Percentiles rank a stretch among this genome's conserved stretches.
Conservation (phyloP, 1,139 yeast species). For the Pichia sp. region DNA sequence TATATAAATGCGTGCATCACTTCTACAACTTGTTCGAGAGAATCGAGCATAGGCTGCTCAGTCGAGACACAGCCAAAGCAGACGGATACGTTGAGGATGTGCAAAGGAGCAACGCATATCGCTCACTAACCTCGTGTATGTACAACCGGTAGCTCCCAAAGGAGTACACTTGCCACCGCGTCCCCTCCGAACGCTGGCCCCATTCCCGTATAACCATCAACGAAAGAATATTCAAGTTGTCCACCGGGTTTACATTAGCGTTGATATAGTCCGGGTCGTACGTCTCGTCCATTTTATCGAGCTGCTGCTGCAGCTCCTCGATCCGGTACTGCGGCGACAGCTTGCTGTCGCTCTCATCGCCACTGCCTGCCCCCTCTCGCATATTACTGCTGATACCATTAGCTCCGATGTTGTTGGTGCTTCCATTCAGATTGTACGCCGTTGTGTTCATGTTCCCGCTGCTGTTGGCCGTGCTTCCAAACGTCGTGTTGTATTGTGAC, state of each 20-base stretch:
- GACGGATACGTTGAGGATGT: conserved; percentile 37
- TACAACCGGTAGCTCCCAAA: conserved; percentile 25
- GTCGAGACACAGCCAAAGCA: conserved; percentile 42
- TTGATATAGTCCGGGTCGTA: conserved; percentile 27
- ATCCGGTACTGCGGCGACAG: conserved; percentile 4
- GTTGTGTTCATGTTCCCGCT: background rate
- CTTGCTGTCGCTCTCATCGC: background rate
- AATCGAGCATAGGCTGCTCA: conserved; percentile 35
- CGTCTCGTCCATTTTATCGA: conserved; percentile 19
- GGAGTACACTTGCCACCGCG: conserved; percentile 24
- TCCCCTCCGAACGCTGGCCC: conserved; percentile 21
- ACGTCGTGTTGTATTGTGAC: background rate
- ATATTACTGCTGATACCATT: background rate
- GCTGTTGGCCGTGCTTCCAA: background rate
- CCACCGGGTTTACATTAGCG: conserved; percentile 33
- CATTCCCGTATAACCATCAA: conserved; percentile 41
- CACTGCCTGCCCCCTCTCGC: background rate
- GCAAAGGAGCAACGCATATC: conserved; percentile 30
- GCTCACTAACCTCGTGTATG: conserved; percentile 22
- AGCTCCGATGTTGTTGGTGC: background rate
- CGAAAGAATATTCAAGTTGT: conserved; percentile 44
- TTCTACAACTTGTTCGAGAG: conserved; percentile 11
- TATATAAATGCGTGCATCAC: background rate
- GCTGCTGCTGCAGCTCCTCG: conserved; percentile 15
- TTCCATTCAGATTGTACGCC: background rate